A percentile compares a stretch with the other conserved stretches of the same genome.
Evolutionary conservation across 305 asterid genomes (phyloP).

Genomic region (Nicotiana rustica): DNA sequence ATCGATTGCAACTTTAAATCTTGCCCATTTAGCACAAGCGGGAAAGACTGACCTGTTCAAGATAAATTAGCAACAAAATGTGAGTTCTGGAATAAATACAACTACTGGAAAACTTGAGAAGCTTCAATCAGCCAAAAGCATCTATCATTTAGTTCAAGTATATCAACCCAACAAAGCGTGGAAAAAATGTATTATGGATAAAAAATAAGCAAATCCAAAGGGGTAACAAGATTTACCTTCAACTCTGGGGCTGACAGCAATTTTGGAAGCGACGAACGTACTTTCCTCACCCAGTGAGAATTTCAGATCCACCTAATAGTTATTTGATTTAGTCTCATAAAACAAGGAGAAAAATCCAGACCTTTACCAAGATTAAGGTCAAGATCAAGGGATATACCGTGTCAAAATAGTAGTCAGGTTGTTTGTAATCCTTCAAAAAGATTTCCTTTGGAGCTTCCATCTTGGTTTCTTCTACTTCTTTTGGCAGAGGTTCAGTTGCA

Average conservation of each 20-base stretch:
- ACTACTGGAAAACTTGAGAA: not conserved
- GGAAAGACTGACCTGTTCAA: slow-evolving; percentile 64
- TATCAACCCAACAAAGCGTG: not conserved
- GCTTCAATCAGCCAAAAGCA: slow-evolving; percentile 18
- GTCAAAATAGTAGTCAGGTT: slow-evolving; percentile 82
- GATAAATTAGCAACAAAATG: slow-evolving; percentile 15
- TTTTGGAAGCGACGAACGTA: slow-evolving; percentile 68
- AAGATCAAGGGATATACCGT: slow-evolving; percentile 46
- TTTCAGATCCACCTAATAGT: slow-evolving; percentile 74
- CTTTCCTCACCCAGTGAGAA: slow-evolving; percentile 82
- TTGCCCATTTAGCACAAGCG: slow-evolving; percentile 76
- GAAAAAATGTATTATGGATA: not conserved
- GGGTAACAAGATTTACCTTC: slow-evolving; percentile 61
- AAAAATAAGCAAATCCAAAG: not conserved
- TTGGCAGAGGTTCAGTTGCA: slow-evolving; percentile 69
- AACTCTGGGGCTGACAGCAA: slow-evolving; percentile 70
- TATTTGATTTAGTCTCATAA: slow-evolving; percentile 27
- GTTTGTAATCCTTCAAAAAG: slow-evolving; percentile 90
- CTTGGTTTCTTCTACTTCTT: slow-evolving; percentile 65
- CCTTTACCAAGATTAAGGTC: slow-evolving; percentile 12
- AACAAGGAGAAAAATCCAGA: not conserved
- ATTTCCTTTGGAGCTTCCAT: slow-evolving; percentile 93
- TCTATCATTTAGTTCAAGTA: not conserved
- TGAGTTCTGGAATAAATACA: slow-evolving; percentile 30
- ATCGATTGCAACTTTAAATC: slow-evolving; percentile 78